These are phyloP conservation scores for Pseudocercospora fijiensis DNA, from an alignment of 2,329 filamentous ascomycete genomes.

Conservation along the genomic window DNA sequence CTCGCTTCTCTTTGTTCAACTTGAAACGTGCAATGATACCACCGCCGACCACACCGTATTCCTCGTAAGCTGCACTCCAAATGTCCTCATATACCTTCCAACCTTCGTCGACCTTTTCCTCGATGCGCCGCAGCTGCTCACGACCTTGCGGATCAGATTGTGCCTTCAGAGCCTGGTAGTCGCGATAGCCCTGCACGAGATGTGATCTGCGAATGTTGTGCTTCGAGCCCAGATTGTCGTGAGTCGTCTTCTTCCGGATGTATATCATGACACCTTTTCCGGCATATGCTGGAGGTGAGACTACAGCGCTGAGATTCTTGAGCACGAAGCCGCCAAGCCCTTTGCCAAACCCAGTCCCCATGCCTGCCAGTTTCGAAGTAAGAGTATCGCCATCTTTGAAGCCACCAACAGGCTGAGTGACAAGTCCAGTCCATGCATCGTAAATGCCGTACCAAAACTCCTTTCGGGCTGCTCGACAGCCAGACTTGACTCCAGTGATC, in stretches of 20 bases:
- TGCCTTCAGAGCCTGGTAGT: conserved; percentile 28
- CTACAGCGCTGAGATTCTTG: conserved; percentile 70
- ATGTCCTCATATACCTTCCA: conserved; percentile 39
- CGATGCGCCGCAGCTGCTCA: conserved; percentile 23
- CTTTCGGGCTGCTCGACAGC: conserved; percentile 72
- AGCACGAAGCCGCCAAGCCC: conserved; percentile 78
- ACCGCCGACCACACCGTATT: conserved; percentile 24
- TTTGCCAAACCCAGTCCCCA: conserved; percentile 66
- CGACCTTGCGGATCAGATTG: conserved; percentile 18
- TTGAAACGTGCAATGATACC: conserved; percentile 28
- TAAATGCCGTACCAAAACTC: conserved; percentile 62
- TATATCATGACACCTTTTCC: conserved; percentile 81
- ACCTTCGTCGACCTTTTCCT: conserved; percentile 29
- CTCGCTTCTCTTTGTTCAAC: conserved; percentile 29
- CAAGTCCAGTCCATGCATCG: conserved; percentile 76
- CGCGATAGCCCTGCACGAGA: conserved; percentile 36
- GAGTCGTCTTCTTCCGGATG: conserved; percentile 56
- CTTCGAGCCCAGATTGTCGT: conserved; percentile 32
- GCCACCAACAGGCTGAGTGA: conserved; percentile 73
- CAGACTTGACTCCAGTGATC: conserved; percentile 73
- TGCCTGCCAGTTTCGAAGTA: conserved; percentile 33
- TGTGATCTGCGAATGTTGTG: conserved; percentile 34
- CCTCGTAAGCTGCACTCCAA: conserved; percentile 31
- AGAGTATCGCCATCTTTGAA: conserved; percentile 53
- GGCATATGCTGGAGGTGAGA: conserved; percentile 71